These are phyloP conservation scores for Saccharum hybrid DNA, from an alignment of 202 grass and related monocot species.

Conservation along the genomic window DNA sequence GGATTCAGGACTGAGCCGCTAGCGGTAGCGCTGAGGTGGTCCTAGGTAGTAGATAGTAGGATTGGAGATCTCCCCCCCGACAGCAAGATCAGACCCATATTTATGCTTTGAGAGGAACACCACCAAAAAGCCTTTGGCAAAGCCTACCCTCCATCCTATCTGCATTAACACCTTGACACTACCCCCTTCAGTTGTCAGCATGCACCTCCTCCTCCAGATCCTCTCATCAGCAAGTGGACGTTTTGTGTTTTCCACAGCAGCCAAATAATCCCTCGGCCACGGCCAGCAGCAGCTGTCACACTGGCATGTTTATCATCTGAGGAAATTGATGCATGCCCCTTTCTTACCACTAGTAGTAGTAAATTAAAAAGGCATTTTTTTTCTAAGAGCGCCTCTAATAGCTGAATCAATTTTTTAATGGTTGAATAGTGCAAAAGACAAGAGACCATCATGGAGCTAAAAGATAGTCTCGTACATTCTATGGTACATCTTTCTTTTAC, in stretches of 20 bases:
- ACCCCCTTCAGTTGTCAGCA: slow-evolving; percentile 43
- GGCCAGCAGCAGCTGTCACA: neutral
- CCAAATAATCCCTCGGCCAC: neutral
- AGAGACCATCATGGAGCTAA: too few species aligned
- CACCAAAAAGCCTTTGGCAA: slow-evolving; percentile 55
- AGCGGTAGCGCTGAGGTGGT: slow-evolving; percentile 45
- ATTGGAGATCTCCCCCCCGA: slow-evolving; percentile 55
- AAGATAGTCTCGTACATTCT: neutral
- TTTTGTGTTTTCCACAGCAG: neutral
- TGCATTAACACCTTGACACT: slow-evolving; percentile 55
- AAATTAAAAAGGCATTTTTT: neutral
- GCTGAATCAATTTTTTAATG: too few species aligned
- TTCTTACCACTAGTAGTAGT: neutral
- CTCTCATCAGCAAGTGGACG: neutral
- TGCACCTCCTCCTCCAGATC: slow-evolving; percentile 16
- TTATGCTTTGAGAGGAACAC: slow-evolving; percentile 55
- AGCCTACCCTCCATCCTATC: slow-evolving; percentile 59
- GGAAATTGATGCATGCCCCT: neutral
- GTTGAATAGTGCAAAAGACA: neutral
- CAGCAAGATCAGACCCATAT: slow-evolving; percentile 61
- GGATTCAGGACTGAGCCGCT: slow-evolving; percentile 6
- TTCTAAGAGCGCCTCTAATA: neutral
- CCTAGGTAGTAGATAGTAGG: slow-evolving; percentile 42
- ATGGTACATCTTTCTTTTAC: too few species aligned
- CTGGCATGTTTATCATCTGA: neutral